Conservation (phyloP, 208 protist species). For the Trypanosoma scelopori region DNA sequence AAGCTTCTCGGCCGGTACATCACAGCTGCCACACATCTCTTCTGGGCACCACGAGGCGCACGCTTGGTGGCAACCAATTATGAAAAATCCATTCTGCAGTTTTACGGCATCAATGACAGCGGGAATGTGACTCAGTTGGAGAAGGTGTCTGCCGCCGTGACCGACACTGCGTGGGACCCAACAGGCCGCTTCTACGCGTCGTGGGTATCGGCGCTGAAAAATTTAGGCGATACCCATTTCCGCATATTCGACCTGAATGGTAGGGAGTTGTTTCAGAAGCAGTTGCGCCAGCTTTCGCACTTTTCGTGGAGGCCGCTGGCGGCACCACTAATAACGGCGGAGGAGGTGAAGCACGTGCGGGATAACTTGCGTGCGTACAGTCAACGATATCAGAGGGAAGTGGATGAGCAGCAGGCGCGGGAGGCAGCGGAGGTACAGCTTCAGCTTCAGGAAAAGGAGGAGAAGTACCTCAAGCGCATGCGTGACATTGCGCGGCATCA, state of each 20-base stretch:
- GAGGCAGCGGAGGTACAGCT: slow-evolving; percentile 41
- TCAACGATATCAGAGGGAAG: slow-evolving; percentile 66
- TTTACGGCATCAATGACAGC: slow-evolving; percentile 75
- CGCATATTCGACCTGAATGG: slow-evolving; percentile 87
- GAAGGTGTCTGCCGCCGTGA: slow-evolving; percentile 53
- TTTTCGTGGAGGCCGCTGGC: slow-evolving; percentile 90
- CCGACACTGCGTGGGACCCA: slow-evolving; percentile 90
- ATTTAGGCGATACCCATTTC: slow-evolving; percentile 58
- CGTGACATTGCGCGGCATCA: slow-evolving; percentile 56
- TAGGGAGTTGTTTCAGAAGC: slow-evolving; percentile 64
- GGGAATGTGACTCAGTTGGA: slow-evolving; percentile 65
- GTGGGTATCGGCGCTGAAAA: slow-evolving; percentile 76
- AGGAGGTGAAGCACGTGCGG: slow-evolving; percentile 56
- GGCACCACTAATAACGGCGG: slow-evolving; percentile 49
- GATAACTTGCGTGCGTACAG: slow-evolving; percentile 58
- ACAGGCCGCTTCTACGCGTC: slow-evolving; percentile 86
- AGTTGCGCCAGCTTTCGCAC: slow-evolving; percentile 72
- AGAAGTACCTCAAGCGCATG: slow-evolving; percentile 78
- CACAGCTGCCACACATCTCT: slow-evolving; percentile 68
- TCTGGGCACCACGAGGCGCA: slow-evolving; percentile 80
- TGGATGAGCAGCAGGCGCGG: slow-evolving; percentile 37
- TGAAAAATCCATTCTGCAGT: slow-evolving; percentile 83
- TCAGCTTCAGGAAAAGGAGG: slow-evolving; percentile 62
- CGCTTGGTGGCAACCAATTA: slow-evolving; percentile 76
- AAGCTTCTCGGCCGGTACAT: slow-evolving; percentile 66